Evolutionary conservation across 768 basidiomycete species (phyloP).

Genomic region (Trametes coccinea): DNA sequence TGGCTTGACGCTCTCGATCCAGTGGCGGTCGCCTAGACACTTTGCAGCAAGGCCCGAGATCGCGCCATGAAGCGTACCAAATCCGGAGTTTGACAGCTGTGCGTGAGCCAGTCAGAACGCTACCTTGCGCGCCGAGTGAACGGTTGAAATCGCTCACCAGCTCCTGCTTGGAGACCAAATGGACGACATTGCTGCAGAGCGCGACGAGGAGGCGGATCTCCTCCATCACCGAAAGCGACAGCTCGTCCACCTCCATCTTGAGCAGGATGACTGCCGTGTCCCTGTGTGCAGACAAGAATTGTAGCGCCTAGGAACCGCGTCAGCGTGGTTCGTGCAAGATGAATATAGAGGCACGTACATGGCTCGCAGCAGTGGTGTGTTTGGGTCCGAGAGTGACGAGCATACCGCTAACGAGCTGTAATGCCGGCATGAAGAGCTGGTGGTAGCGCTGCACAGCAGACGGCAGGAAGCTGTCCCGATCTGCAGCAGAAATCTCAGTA

Average conservation of each 20-base stretch:
- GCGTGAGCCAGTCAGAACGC: slow-evolving; percentile 36
- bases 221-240: slow-evolving; percentile 67
- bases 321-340: neutral
- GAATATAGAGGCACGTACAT: slow-evolving; percentile 44
- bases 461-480: slow-evolving; percentile 84
- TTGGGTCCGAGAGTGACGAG: slow-evolving; percentile 74
- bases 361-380: slow-evolving; percentile 66
- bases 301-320: slow-evolving; percentile 54
- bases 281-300: slow-evolving; percentile 80
- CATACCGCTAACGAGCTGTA: slow-evolving; percentile 79
- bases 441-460: slow-evolving; percentile 88
- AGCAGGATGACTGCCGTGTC: slow-evolving; percentile 83
- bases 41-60: slow-evolving; percentile 74
- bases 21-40: slow-evolving; percentile 60
- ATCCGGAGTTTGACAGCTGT: slow-evolving; percentile 62
- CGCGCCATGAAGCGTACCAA: slow-evolving; percentile 82
- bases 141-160: slow-evolving; percentile 51
- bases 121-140: slow-evolving; percentile 23
- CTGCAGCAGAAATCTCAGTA: slow-evolving; percentile 38
- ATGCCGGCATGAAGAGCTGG: slow-evolving; percentile 82
- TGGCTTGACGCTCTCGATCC: slow-evolving; percentile 58
- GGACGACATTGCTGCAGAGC: slow-evolving; percentile 66
- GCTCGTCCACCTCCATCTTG: slow-evolving; percentile 65
- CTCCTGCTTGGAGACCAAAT: slow-evolving; percentile 73
- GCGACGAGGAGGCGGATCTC: slow-evolving; percentile 80